A percentile compares a stretch with the other conserved stretches of the same genome.
phyloP scores from a whole-genome alignment of 1,284 basidiomycete species.

The Cutaneotrichosporon sp. region DNA sequence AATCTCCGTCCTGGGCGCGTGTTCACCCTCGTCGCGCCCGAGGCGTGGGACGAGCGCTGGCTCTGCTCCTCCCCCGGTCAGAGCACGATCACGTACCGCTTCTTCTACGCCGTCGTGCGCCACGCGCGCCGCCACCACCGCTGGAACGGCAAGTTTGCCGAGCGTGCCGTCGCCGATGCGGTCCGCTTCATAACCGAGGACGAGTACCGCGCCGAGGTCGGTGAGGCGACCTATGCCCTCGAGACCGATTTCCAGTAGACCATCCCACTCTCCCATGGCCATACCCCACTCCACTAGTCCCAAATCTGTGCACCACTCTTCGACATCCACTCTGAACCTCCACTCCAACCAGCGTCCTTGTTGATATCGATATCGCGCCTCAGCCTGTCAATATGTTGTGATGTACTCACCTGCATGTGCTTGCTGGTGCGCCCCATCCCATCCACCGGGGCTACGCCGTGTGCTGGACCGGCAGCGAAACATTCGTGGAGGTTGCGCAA shows the following conservation, averaged over 20 bases:
- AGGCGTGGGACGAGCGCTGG: constrained; percentile 6
- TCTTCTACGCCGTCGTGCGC: constrained; percentile 5
- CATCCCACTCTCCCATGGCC: too few species aligned
- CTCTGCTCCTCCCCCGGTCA: background rate
- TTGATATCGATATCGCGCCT: too few species aligned
- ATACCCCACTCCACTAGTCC: too few species aligned
- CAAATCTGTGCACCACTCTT: too few species aligned
- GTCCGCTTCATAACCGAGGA: constrained; percentile 8
- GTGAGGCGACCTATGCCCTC: constrained; percentile 12
- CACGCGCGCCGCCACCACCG: background rate
- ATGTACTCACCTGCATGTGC: too few species aligned
- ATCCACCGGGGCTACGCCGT: too few species aligned
- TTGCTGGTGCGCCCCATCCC: too few species aligned
- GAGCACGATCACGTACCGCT: background rate
- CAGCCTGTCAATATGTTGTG: too few species aligned
- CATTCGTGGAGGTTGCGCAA: too few species aligned
- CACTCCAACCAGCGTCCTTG: too few species aligned
- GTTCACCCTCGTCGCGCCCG: background rate
- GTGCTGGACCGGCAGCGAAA: too few species aligned
- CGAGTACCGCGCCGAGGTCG: constrained; percentile 12
- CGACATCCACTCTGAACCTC: too few species aligned
- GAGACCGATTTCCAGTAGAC: constrained; percentile 9
- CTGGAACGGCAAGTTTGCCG: constrained; percentile 3
- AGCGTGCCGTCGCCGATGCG: background rate
- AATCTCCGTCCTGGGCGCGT: background rate